Evolutionary conservation across 2,329 filamentous ascomycete species (phyloP), one percentile per base, ranked within the genome.

Genomic region (Juglanconis sp.): DNA sequence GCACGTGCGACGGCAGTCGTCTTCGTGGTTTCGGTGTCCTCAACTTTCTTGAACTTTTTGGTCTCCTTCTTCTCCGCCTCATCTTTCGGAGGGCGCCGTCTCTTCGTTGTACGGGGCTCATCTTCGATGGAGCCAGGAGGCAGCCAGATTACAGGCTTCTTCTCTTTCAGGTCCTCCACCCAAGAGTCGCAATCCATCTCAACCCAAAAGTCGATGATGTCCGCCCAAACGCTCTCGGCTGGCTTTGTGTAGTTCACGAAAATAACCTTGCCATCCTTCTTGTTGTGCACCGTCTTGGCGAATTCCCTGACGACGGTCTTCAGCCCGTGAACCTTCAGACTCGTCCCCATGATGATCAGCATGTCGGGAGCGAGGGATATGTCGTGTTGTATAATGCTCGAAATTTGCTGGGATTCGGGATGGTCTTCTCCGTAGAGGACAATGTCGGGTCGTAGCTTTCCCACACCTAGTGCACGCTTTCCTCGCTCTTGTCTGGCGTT

Each of bases 371-470:
- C 80, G 3, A 88, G 76, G 3, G 79, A 79, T 1, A 90, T 75
- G 67, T 91, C 88, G 61, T 89, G 86, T 13, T 87, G 86, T 13
- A 89, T 81, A 11, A 91, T 82, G 2, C 85, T 84, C 30, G 85
- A 87, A 64, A 91, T 88, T 5, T 88, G 77, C 61, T 89, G 85
- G 2, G 86, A 84, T 36, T 83, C 83, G 0, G 88, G 88, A 66
- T 91, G 87, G 56, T 90, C 87, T 69, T 91, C 88, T 30, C 88
- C 88, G 67, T 91, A 91, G 1, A 91, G 76, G 1, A 91, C 88
- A 66, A 91, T 89, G 66, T 91, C 87, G 0, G 88, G 88, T 44
- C 88, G 79, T 17, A 91, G 76, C 62, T 87, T 86, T 38, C 88
- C 88, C 3, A 90, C 81, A 3, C 86, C 86, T 5, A 90, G 76